These are phyloP conservation scores for Syncephalastrum monosporum DNA, from an alignment of 371 early-diverging fungal genomes.

Conservation along the genomic window DNA sequence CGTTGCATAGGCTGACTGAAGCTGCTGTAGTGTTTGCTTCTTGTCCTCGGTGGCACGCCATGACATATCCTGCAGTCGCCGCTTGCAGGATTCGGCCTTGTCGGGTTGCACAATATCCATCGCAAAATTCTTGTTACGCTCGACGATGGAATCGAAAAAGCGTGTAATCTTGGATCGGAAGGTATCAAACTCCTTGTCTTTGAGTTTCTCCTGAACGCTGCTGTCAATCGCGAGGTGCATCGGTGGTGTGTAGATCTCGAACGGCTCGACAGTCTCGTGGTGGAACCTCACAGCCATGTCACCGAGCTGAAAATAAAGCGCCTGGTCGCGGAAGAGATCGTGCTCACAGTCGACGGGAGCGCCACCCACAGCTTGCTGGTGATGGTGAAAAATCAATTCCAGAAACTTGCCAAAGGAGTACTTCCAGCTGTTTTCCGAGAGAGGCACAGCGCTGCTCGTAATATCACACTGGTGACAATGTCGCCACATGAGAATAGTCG, in stretches of 20 bases:
- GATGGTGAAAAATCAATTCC: conserved; percentile 87
- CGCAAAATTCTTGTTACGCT: conserved; percentile 57
- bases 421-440: conserved; percentile 87
- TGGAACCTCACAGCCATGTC: conserved; percentile 77
- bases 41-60: conserved; percentile 73
- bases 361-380: conserved; percentile 48
- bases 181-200: conserved; percentile 62
- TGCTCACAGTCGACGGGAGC: conserved; percentile 69
- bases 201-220: conserved; percentile 51
- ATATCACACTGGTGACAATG: conserved; percentile 71
- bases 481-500: conserved; percentile 82
- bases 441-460: conserved; percentile 62
- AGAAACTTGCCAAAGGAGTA: conserved; percentile 96
- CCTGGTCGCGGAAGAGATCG: conserved; percentile 75
- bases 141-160: conserved; percentile 74
- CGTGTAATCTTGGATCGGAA: conserved; percentile 56
- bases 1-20: conserved; percentile 78
- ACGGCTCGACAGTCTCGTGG: conserved; percentile 70
- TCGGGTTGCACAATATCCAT: conserved; percentile 64
- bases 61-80: conserved; percentile 59
- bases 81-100: conserved; percentile 65
- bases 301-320: conserved; percentile 73
- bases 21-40: conserved; percentile 71
- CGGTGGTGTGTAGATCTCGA: conserved; percentile 82
- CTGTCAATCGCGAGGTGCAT: conserved; percentile 63